A percentile compares a stretch with the other conserved stretches of the same genome.
These are phyloP conservation scores for Boletus rufocinnamomeus DNA, from an alignment of 768 basidiomycete species.

Conservation along the genomic window DNA sequence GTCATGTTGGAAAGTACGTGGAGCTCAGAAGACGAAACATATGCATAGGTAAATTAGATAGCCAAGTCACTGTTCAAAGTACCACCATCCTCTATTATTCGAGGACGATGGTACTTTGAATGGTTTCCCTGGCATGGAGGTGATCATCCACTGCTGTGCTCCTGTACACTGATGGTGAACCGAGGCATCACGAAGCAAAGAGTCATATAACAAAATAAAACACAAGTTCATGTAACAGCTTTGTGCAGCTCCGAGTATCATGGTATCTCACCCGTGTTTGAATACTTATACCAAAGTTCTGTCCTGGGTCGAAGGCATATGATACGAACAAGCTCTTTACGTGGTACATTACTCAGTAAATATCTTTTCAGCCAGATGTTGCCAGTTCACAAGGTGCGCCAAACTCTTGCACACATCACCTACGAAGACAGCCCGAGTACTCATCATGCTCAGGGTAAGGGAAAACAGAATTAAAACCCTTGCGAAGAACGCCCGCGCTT, in stretches of 20 bases:
- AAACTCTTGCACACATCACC: background rate
- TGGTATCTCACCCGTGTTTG: too few species aligned
- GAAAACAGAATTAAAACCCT: background rate
- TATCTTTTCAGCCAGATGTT: background rate
- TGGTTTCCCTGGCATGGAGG: background rate
- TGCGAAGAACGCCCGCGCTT: background rate
- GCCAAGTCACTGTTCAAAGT: background rate
- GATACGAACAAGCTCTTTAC: background rate
- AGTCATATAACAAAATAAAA: background rate
- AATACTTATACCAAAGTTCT: too few species aligned
- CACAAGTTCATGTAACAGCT: too few species aligned
- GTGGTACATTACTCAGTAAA: background rate
- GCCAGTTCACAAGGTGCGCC: background rate
- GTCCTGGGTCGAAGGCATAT: too few species aligned
- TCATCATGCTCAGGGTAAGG: background rate
- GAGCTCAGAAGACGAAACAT: background rate
- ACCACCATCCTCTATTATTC: background rate
- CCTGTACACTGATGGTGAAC: background rate
- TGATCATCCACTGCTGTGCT: background rate
- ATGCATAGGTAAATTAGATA: background rate
- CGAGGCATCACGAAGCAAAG: background rate
- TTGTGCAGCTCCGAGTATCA: too few species aligned
- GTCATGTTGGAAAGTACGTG: background rate
- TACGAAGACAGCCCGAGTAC: background rate
- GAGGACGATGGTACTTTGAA: background rate